A percentile compares a stretch with the other conserved stretches of the same genome.
These are phyloP conservation scores for Chaetoceros tenuissimus DNA, from an alignment of 108 stramenopile species.

Conservation along the genomic window DNA sequence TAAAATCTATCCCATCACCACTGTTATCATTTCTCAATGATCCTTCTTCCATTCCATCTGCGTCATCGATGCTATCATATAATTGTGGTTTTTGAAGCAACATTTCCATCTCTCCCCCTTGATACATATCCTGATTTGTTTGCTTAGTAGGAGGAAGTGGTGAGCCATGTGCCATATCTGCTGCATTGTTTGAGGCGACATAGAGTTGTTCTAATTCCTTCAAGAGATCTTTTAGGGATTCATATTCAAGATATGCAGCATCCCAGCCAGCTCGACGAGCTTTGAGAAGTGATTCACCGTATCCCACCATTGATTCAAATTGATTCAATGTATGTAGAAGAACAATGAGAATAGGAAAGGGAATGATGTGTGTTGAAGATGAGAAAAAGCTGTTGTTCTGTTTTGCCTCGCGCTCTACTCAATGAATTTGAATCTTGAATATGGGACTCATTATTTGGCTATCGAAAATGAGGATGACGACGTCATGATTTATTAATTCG, in stretches of 20 bases:
- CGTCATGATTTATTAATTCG: too few relatives aligned
- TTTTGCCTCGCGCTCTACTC: too few relatives aligned
- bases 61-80: background rate
- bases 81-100: background rate
- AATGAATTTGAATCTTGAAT: too few relatives aligned
- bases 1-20: conserved; percentile 3
- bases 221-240: conserved; percentile 55
- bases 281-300: conserved; percentile 56
- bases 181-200: conserved; percentile 25
- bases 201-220: conserved; percentile 59
- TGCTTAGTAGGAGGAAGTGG: background rate
- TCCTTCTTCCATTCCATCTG: background rate
- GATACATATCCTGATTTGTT: background rate
- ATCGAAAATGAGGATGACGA: too few relatives aligned
- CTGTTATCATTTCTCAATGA: background rate
- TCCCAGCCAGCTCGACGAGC: conserved; percentile 71
- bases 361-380: too few relatives aligned
- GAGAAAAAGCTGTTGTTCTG: too few relatives aligned
- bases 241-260: conserved; percentile 73
- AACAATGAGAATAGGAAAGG: too few relatives aligned
- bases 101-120: background rate
- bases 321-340: too few relatives aligned
- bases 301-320: conserved; percentile 69
- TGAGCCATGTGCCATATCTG: conserved; percentile 9
- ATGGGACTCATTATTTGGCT: too few relatives aligned